Evolutionary conservation across 306 rosid species (phyloP).

Genomic region (Dryas alaskensis): DNA sequence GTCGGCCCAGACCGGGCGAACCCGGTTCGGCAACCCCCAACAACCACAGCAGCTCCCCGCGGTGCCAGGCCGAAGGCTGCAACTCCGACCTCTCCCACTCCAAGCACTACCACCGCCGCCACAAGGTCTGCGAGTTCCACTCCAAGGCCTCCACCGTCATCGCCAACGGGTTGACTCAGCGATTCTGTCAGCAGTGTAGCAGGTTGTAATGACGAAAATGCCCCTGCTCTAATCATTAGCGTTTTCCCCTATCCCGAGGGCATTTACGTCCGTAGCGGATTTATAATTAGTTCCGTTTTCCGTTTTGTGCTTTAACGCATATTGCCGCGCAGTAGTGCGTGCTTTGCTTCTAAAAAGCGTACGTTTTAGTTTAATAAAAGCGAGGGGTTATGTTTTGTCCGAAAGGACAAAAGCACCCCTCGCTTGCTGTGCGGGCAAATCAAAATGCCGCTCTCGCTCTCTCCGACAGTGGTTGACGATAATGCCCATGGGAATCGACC

Average conservation of each 20-base stretch:
- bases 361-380: background rate
- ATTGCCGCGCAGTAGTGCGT: background rate
- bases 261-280: slow-evolving; percentile 36
- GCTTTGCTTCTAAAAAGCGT: background rate
- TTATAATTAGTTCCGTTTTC: slow-evolving; percentile 4
- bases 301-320: background rate
- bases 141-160: slow-evolving; percentile 91
- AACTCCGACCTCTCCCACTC: slow-evolving; percentile 86
- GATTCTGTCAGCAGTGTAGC: slow-evolving; percentile 99
- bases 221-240: no score
- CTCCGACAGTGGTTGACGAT: slow-evolving; percentile 36
- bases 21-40: slow-evolving; percentile 21
- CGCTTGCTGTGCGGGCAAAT: background rate
- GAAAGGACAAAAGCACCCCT: slow-evolving; percentile 17
- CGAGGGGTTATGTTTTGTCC: background rate
- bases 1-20: slow-evolving; percentile 57
- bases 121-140: slow-evolving; percentile 96
- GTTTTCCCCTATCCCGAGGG: slow-evolving; percentile 25
- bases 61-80: slow-evolving; percentile 98
- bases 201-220: slow-evolving; percentile 42
- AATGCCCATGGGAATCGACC: slow-evolving; percentile 34
- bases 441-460: slow-evolving; percentile 24
- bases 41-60: slow-evolving; percentile 38
- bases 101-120: slow-evolving; percentile 97
- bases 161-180: slow-evolving; percentile 95